Evolutionary conservation across 2,329 filamentous ascomycete species (phyloP), one percentile per base, ranked within the genome.

Genomic region (Akanthomyces lecanii): DNA sequence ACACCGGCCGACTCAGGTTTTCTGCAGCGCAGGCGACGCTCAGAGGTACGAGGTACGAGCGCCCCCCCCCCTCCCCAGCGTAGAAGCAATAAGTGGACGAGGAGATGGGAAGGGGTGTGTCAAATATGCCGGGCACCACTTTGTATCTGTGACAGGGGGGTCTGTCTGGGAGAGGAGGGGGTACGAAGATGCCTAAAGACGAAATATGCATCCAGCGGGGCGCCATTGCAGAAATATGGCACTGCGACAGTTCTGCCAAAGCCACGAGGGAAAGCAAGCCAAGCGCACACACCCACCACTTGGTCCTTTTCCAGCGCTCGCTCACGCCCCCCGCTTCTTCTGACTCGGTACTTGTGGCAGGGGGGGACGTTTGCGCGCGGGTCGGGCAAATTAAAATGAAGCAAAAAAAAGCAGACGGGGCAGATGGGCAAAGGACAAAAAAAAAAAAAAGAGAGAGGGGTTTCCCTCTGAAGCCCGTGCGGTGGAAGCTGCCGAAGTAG

Each of bases 171-270:
- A 6, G 6, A 14, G 18, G 10, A 25, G 30, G 11, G 56, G 7
- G 23, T 51, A 36, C 4, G 28, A 30, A 30, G 33, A 51, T 58
- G 55, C 55, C 48, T 3, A 36, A 14, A 23, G 21, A 28, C 21
- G 14, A 18, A 57, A 60, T 52, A 36, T 60, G 57, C 57, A 60
- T 28, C 18, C 44, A 60, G 42, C 57, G 57, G 36, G 57, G 57
- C 57, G 21, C 56, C 56, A 50, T 25, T 23, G 18, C 52, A 50
- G 30, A 51, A 18, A 16, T 6, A 59, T 42, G 52, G 30, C 30
- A 54, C 23, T 30, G 51, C 18, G 10, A 23, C 47, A 16, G 7
- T 23, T 44, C 18, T 8, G 40, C 6, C 40, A 48, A 50, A 52
- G 57, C 57, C 57, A 60, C 57, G 57, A 60, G 57, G 57, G 8